Evolutionary conservation across 164 flowering plant species (phyloP).

Genomic region (Taxillus chinensis): DNA sequence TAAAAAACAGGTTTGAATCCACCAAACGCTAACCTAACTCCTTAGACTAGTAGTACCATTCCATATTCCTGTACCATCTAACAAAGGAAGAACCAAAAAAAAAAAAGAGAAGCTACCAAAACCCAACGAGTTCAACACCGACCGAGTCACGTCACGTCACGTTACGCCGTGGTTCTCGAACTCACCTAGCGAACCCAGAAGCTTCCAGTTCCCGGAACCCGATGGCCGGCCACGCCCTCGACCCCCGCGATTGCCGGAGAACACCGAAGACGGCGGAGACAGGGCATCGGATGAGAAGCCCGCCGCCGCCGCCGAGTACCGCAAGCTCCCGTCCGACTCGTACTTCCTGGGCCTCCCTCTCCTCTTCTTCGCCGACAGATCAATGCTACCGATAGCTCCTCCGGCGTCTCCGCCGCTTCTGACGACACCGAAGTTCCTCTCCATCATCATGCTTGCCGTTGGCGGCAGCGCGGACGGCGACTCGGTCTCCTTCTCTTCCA

Average conservation of each 20-base stretch:
- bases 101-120: neutral
- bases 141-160: neutral
- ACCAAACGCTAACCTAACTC: conserved; percentile 1
- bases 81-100: neutral
- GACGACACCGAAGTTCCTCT: conserved; percentile 9
- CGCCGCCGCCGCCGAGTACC: conserved; percentile 18
- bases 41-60: neutral
- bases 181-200: conserved; percentile 58
- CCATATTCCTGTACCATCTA: too few relatives aligned
- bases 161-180: neutral
- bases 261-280: conserved; percentile 12
- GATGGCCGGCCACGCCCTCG: conserved; percentile 61
- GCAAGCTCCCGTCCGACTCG: conserved; percentile 52
- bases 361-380: conserved; percentile 37
- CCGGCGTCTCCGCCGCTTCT: conserved; percentile 5
- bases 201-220: conserved; percentile 57
- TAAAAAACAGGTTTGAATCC: neutral
- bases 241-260: conserved; percentile 25
- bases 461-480: conserved; percentile 20
- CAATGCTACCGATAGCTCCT: conserved; percentile 5
- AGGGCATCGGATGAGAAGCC: conserved; percentile 17
- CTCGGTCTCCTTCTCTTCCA: conserved; percentile 27
- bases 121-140: neutral
- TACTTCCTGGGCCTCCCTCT: conserved; percentile 89
- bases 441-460: conserved; percentile 19